Base-by-base conservation (phyloP, 768 basidiomycete species). In the Guyanaporus albipodus region DNA sequence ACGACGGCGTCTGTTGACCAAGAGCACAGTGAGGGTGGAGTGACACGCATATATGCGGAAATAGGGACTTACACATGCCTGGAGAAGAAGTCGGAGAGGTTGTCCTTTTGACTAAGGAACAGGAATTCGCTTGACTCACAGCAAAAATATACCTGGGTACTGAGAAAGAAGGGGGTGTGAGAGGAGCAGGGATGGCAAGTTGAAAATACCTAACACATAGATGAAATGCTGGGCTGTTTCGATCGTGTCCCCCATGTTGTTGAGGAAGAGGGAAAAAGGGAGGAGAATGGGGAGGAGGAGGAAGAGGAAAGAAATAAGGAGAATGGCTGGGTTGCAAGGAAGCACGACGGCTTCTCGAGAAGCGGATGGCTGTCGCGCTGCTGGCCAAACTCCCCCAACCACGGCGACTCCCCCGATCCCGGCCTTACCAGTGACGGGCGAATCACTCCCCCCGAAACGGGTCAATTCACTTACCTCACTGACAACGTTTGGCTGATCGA, bases 111-210 rank as follows among this genome's bases (percentile, higher is more conserved):
- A 52, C 56, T 37, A 54, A 44, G 35, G 48, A 50, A 58, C 52
- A 48, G 52, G 10, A 1, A 28, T 11, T 14, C 49, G 55, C 37
- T 55, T 49, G 55, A 79, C 85, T 70, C 65, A 89, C 87, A 85
- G 73, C 86, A 89, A 68, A 90, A 89, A 73, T 87, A 87, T 64
- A 88, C 77, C 70, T 90, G 87, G 29, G 76, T 74, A 42, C 74
- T 76, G 43, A 22, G 38, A 46, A 32, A 9, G 31, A 26, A 36
- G 46, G n/a, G n/a, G n/a, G n/a, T n/a, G n/a, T 66, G 38, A 57
- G 62, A 17, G 31, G 37, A 26, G 35, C 11, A 11, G 32, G 8
- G 23, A 35, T 24, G 27, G 42, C 29, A 28, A 2, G 17, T 22
- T 37, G 36, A 21, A 33, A 49, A 36, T 22, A 12, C 70, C 76